A percentile compares a stretch with the other conserved stretches of the same genome.
Evolutionary conservation across 768 basidiomycete genomes (phyloP).

Genomic region (Tulasnella sp.): DNA sequence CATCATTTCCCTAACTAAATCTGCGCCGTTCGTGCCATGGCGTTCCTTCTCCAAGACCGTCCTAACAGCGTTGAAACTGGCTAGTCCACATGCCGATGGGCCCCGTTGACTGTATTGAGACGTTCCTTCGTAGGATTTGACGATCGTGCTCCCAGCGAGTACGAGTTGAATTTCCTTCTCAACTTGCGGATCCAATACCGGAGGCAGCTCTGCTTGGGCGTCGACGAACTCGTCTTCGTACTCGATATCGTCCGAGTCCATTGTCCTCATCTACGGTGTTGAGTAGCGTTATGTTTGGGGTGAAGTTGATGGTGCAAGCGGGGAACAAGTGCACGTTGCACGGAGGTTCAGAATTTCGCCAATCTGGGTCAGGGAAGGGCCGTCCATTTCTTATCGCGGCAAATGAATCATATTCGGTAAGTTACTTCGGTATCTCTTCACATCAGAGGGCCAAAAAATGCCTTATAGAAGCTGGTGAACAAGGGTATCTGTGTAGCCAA

Average conservation of each 20-base stretch:
- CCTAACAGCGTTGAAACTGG: constrained; percentile 56
- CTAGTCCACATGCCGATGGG: constrained; percentile 55
- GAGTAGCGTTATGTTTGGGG: not conserved
- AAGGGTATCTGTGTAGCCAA: not conserved
- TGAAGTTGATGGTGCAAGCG: not conserved
- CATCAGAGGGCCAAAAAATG: not conserved
- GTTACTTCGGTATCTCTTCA: not conserved
- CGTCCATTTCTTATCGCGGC: not conserved
- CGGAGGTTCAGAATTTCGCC: not conserved
- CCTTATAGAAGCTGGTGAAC: not conserved
- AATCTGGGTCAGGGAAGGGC: not conserved
- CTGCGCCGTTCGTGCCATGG: constrained; percentile 28
- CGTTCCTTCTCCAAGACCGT: constrained; percentile 38
- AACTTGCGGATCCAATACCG: not conserved
- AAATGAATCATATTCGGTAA: not conserved
- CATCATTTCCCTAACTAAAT: constrained; percentile 33
- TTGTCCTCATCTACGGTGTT: not conserved
- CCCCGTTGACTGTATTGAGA: constrained; percentile 49
- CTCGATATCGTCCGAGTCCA: not conserved
- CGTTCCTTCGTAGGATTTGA: constrained; percentile 36
- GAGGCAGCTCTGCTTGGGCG: not conserved
- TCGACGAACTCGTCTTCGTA: not conserved
- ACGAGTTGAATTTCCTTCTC: not conserved
- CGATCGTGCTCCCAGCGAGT: constrained; percentile 2
- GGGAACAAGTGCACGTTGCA: not conserved